Conservation (phyloP, 2,329 filamentous ascomycete species). For the Zasmidium citrigriseum region DNA sequence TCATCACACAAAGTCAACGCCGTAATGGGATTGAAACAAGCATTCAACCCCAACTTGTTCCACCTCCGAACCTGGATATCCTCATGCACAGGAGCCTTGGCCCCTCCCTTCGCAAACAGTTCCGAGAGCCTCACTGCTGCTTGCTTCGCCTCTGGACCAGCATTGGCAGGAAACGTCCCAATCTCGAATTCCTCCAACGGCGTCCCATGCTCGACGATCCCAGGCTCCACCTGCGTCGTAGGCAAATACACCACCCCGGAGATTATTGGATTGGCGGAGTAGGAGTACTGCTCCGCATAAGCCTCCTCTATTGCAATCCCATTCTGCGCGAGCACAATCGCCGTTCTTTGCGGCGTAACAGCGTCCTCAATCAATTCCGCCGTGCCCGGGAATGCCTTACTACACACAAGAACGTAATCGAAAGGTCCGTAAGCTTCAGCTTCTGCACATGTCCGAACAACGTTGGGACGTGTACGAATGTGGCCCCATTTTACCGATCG, state of each 20-base stretch:
- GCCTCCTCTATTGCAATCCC: conserved; percentile 62
- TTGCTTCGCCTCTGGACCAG: conserved; percentile 17
- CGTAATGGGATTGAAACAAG: conserved; percentile 61
- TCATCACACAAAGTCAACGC: conserved; percentile 58
- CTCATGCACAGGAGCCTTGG: conserved; percentile 50
- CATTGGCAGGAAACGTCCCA: conserved; percentile 49
- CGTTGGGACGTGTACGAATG: conserved; percentile 36
- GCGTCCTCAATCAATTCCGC: conserved; percentile 42
- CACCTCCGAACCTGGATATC: conserved; percentile 60
- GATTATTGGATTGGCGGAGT: conserved; percentile 49
- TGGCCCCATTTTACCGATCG: conserved; percentile 42
- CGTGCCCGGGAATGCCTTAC: conserved; percentile 47
- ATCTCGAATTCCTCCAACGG: conserved; percentile 53
- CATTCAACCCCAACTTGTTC: conserved; percentile 63
- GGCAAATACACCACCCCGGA: conserved; percentile 59
- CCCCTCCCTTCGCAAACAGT: conserved; percentile 40
- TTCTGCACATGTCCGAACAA: conserved; percentile 38
- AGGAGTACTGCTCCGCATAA: conserved; percentile 52
- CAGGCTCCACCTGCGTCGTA: conserved; percentile 52
- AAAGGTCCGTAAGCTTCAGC: conserved; percentile 39
- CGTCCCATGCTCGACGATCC: conserved; percentile 46
- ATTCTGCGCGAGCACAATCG: conserved; percentile 63
- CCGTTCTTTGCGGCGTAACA: conserved; percentile 45
- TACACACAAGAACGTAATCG: conserved; percentile 51
- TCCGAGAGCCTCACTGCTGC: conserved; percentile 19